Conservation (phyloP, 805 yeast species). For the Saccharomycopsis sp. region DNA sequence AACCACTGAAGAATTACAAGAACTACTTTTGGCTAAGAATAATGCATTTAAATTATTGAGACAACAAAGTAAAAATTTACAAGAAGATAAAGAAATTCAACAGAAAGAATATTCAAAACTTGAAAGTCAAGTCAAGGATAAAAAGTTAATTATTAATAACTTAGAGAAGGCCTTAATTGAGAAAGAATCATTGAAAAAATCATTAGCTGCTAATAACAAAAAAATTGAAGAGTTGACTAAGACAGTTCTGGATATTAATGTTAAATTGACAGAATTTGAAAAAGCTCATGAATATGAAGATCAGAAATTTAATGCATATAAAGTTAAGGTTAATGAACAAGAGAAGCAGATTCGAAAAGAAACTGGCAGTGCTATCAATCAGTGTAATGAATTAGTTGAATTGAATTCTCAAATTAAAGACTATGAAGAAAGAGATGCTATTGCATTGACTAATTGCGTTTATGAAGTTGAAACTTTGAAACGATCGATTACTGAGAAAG, state of each 20-base stretch:
- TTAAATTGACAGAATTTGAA: constrained; percentile 1
- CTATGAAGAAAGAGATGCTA: not conserved
- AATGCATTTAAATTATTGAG: constrained; percentile 37
- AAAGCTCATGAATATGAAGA: not conserved
- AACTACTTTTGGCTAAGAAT: constrained; percentile 32
- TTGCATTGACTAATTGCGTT: not conserved
- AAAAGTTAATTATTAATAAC: constrained; percentile 43
- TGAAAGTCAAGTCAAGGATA: constrained; percentile 48
- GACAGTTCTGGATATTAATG: constrained; percentile 14
- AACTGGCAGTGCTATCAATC: not conserved
- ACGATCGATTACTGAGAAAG: not conserved
- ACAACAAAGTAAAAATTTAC: constrained; percentile 26
- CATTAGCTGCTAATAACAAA: constrained; percentile 32
- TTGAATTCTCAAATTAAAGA: constrained; percentile 2
- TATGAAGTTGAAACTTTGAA: not conserved
- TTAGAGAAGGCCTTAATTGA: constrained; percentile 47
- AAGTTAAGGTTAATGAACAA: not conserved
- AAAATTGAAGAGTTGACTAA: constrained; percentile 26
- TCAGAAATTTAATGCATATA: not conserved
- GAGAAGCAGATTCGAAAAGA: not conserved
- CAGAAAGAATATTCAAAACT: constrained; percentile 39
- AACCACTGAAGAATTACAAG: constrained; percentile 42
- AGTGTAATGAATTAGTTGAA: not conserved
- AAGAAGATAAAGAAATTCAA: constrained; percentile 38
- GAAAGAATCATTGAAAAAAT: constrained; percentile 33